Percentiles rank a stretch among this genome's conserved stretches.
Evolutionary conservation across 164 flowering plant species (phyloP).

Genomic region (Sextonia rubra): DNA sequence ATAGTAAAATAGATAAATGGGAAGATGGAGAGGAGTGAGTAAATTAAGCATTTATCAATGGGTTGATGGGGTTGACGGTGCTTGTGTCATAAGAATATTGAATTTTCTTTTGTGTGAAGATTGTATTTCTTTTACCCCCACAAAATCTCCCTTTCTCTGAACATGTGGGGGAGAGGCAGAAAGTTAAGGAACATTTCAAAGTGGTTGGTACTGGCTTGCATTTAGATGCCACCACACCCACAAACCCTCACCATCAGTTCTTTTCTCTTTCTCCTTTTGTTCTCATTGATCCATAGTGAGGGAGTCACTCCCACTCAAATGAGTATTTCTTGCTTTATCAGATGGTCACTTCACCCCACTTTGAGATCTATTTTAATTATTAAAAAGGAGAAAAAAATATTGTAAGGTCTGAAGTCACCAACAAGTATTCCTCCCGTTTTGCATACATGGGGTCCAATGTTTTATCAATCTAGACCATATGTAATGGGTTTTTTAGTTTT

Average conservation of each 20-base stretch:
- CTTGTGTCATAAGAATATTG: not conserved
- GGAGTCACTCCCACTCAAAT: not conserved
- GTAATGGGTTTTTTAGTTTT: too few species aligned
- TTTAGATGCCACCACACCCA: constrained; percentile 15
- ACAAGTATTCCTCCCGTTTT: not conserved
- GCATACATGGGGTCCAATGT: not conserved
- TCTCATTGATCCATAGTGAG: not conserved
- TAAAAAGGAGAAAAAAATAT: too few species aligned
- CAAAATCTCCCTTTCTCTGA: constrained; percentile 3
- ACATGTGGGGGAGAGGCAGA: constrained; percentile 12
- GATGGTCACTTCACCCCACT: constrained; percentile 7
- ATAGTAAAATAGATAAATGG: not conserved
- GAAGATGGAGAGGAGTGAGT: not conserved
- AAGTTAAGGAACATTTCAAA: constrained; percentile 14
- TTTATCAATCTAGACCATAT: not conserved
- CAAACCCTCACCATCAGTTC: constrained; percentile 7
- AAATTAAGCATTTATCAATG: not conserved
- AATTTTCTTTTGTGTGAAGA: not conserved
- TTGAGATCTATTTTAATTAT: not conserved
- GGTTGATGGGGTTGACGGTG: not conserved
- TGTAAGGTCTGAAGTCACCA: not conserved
- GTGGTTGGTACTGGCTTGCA: constrained; percentile 14
- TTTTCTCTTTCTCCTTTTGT: not conserved
- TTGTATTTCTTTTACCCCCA: not conserved
- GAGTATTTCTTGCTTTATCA: not conserved